Evolutionary conservation across 2,329 filamentous ascomycete genomes (phyloP).

Genomic region (Cercospora zeae-maydis): DNA sequence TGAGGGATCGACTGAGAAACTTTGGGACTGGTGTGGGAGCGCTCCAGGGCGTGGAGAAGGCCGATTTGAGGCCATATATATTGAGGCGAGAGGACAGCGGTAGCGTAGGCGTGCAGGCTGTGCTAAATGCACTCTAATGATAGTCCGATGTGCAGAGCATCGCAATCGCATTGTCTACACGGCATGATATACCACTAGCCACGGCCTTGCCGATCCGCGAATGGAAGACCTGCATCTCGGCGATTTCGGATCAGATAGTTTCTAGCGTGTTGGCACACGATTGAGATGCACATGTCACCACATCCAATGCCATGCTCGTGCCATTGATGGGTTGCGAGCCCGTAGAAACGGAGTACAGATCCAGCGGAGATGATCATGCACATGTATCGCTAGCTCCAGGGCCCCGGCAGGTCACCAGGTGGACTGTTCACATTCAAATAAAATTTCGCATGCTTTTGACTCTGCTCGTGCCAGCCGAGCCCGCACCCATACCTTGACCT

Average conservation of each 20-base stretch:
- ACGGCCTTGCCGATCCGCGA: not conserved
- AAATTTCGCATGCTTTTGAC: conserved; percentile 6
- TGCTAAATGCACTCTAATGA: conserved; percentile 53
- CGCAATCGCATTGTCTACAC: not conserved
- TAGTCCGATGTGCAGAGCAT: not conserved
- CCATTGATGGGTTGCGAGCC: not conserved
- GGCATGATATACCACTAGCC: not conserved
- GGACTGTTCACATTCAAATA: not conserved
- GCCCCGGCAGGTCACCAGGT: not conserved
- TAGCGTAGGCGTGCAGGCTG: conserved; percentile 76
- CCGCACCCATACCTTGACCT: not conserved
- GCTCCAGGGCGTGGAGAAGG: conserved; percentile 41
- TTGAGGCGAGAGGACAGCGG: conserved; percentile 78
- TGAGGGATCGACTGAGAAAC: conserved; percentile 50
- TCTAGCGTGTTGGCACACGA: conserved; percentile 3
- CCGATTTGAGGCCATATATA: conserved; percentile 76
- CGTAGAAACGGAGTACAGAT: not conserved
- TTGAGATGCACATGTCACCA: not conserved
- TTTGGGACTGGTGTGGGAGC: conserved; percentile 38
- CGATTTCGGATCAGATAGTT: conserved; percentile 10
- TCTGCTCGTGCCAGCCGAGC: conserved; percentile 1
- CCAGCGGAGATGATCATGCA: not conserved
- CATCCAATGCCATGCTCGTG: not conserved
- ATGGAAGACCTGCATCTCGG: not conserved
- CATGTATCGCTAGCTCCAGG: not conserved